Percentiles rank a stretch among this genome's conserved stretches.
Evolutionary conservation across 768 basidiomycete species (phyloP).

Genomic region (Boletus insuetus): DNA sequence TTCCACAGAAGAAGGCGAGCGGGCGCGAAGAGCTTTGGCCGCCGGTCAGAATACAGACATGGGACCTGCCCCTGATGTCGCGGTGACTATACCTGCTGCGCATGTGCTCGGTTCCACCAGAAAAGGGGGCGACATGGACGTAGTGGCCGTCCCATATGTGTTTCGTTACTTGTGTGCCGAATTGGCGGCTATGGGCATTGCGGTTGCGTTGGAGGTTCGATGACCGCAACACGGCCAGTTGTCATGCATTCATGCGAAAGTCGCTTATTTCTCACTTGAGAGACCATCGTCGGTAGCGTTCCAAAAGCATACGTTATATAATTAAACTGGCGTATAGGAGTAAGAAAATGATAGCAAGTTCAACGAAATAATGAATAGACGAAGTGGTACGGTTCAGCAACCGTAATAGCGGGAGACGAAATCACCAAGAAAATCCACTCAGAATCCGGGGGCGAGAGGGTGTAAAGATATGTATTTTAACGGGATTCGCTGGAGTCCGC

Average conservation of each 20-base stretch:
- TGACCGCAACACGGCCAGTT: constrained; percentile 23
- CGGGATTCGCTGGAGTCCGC: constrained; percentile 3
- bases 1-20: constrained; percentile 61
- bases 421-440: constrained; percentile 5
- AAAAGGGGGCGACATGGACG: constrained; percentile 85
- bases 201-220: constrained; percentile 76
- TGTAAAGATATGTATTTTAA: constrained; percentile 14
- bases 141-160: constrained; percentile 94
- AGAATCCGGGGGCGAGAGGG: not conserved
- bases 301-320: constrained; percentile 16
- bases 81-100: constrained; percentile 63
- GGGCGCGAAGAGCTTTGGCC: constrained; percentile 56
- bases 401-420: constrained; percentile 6
- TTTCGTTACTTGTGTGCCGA: constrained; percentile 94
- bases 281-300: not conserved
- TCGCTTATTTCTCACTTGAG: not conserved
- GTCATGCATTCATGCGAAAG: not conserved
- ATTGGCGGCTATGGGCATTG: constrained; percentile 97
- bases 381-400: constrained; percentile 11
- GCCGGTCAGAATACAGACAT: constrained; percentile 49
- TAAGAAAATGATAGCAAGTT: constrained; percentile 9
- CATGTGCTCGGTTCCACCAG: constrained; percentile 56
- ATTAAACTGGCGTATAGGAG: constrained; percentile 9
- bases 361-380: constrained; percentile 13
- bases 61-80: constrained; percentile 47